Base-by-base conservation (phyloP, 2,329 filamentous ascomycete species). In the Herpomyces periplanetae region DNA sequence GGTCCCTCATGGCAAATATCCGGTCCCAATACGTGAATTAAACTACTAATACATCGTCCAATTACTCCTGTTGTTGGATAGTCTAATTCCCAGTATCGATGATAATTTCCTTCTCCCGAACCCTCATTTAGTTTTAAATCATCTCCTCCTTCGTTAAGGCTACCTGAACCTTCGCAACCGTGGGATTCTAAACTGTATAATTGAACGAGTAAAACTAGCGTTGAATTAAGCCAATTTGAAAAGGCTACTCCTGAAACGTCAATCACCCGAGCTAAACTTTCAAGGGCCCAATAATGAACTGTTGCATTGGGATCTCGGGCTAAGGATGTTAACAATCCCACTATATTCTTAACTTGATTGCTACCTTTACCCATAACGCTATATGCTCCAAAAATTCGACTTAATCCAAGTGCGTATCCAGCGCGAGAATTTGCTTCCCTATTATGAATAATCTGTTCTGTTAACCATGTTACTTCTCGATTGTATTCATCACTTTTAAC, bases 321-420 rank as follows among this genome's bases (percentile, higher is more conserved):
- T 5, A 96, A 49, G 4, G 80, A 91, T 64, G 91, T 85, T n/a
- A 96, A 44, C 15, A 96, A 84, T 8, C 75, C 65, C n/a, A 88
- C 51, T 19, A 96, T 88, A 2, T 71, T 88, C 42, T 91, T 91
- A 19, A 96, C 48, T 34, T 96, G 80, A 30, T 80, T 71, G 3
- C 73, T 71, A 21, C 80, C 80, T 20, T n/a, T n/a, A n/a, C 80
- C 80, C 73, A 96, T 91, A 22, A 80, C 75, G 22, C 80, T 84
- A 13, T 96, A 65, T 35, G 87, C 71, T 8, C 69, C 65, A 39
- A 96, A 73, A 19, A 96, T 91, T 22, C 63, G 65, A 5, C 80
- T 80, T 12, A 96, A 43, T 6, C 80, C 71, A 44, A 84, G 68
- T 8, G 84, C 80, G 38, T 75, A 96, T 5, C 80, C 80, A 17